phyloP scores from a whole-genome alignment of 2,329 filamentous ascomycete genomes.

The Talaromyces sp. region DNA sequence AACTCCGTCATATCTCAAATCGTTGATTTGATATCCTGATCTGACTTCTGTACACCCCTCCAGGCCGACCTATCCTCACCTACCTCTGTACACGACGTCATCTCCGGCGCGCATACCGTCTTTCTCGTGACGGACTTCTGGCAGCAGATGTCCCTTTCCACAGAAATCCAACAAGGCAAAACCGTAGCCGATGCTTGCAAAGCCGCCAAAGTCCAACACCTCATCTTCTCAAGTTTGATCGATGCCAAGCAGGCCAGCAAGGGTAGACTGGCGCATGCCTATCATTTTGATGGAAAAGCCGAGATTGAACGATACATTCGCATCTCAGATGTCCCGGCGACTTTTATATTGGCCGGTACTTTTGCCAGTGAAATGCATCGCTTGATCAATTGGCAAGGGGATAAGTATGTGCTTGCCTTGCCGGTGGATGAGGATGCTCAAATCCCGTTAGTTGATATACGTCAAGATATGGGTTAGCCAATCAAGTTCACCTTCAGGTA shows the following conservation, averaged over 20 bases:
- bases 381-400: slow-evolving; percentile 29
- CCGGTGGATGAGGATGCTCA: slow-evolving; percentile 29
- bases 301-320: slow-evolving; percentile 55
- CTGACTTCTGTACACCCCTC: neutral
- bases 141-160: slow-evolving; percentile 25
- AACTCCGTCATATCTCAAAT: neutral
- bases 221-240: slow-evolving; percentile 31
- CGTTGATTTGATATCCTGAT: neutral
- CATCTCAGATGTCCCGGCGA: slow-evolving; percentile 45
- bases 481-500: slow-evolving; percentile 5
- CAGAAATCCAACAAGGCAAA: slow-evolving; percentile 27
- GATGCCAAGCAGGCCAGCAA: slow-evolving; percentile 24
- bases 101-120: slow-evolving; percentile 48
- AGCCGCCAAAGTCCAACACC: slow-evolving; percentile 25
- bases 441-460: slow-evolving; percentile 47
- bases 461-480: slow-evolving; percentile 46
- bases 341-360: slow-evolving; percentile 52
- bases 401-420: slow-evolving; percentile 29
- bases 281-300: slow-evolving; percentile 59
- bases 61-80: slow-evolving; percentile 52
- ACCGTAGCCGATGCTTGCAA: slow-evolving; percentile 30
- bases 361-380: slow-evolving; percentile 50
- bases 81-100: slow-evolving; percentile 42
- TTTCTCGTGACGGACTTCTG: slow-evolving; percentile 51
- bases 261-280: slow-evolving; percentile 31